A percentile compares a stretch with the other conserved stretches of the same genome.
Evolutionary conservation across 495 filamentous ascomycete species (phyloP).

Genomic region (Neurospora sp.): DNA sequence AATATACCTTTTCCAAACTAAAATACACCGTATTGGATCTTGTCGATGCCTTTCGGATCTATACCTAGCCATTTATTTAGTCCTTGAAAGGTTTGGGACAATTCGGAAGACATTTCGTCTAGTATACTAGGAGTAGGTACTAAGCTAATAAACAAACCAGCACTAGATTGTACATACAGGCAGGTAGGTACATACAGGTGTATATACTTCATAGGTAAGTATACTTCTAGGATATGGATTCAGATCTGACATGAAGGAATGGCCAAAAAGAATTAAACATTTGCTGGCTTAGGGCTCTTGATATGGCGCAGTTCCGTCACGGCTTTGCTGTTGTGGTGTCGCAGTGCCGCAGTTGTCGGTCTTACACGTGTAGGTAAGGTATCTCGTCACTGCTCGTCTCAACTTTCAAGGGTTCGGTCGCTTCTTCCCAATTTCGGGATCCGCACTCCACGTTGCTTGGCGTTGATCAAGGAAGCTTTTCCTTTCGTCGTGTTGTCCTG

Average conservation of each 20-base stretch:
- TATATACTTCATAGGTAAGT: not conserved
- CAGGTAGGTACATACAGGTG: not conserved
- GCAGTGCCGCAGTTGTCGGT: not conserved
- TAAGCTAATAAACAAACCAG: too few relatives aligned
- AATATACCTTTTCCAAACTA: too few relatives aligned
- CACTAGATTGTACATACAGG: too few relatives aligned
- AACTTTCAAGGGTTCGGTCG: not conserved
- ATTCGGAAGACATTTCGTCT: too few relatives aligned
- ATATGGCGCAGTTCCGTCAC: not conserved
- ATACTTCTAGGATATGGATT: not conserved
- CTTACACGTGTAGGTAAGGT: not conserved
- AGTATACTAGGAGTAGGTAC: too few relatives aligned
- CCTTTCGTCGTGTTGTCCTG: not conserved
- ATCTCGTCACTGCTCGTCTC: not conserved
- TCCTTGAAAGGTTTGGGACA: too few relatives aligned
- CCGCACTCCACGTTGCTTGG: conserved; percentile 10
- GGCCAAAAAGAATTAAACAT: not conserved
- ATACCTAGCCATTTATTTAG: too few relatives aligned
- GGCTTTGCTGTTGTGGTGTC: not conserved
- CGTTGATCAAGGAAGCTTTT: conserved; percentile 1
- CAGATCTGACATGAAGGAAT: not conserved
- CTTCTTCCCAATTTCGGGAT: conserved; percentile 1
- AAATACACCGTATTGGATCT: too few relatives aligned
- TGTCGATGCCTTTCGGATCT: too few relatives aligned
- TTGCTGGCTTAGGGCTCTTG: not conserved